Percentiles rank a stretch among this genome's conserved stretches.
These are phyloP conservation scores for Punctularia strigosozonata DNA, from an alignment of 768 basidiomycete species.

Conservation along the genomic window DNA sequence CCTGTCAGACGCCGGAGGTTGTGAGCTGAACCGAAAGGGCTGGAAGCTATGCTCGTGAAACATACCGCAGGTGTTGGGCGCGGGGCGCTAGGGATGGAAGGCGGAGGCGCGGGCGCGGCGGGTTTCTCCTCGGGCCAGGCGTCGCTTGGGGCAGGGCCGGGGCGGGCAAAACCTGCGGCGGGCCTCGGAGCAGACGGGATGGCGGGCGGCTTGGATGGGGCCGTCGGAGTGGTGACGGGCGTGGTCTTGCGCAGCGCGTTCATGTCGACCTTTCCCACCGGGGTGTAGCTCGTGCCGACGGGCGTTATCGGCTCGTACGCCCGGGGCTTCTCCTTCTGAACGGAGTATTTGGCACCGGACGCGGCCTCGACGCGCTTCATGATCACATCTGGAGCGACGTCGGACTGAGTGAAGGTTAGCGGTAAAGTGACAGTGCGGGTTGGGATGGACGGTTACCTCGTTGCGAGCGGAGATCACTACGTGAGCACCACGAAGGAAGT, in stretches of 20 bases:
- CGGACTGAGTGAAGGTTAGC: slow-evolving; percentile 34
- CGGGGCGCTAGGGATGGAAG: slow-evolving; percentile 20
- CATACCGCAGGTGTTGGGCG: slow-evolving; percentile 30
- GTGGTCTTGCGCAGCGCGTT: slow-evolving; percentile 34
- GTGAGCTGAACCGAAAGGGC: too few relatives aligned
- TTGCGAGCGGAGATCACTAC: slow-evolving; percentile 80
- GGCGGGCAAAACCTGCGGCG: slow-evolving; percentile 22
- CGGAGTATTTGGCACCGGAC: slow-evolving; percentile 83
- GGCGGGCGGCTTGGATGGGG: slow-evolving; percentile 19
- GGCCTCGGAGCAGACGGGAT: slow-evolving; percentile 33
- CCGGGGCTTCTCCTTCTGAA: slow-evolving; percentile 66
- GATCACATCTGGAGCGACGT: slow-evolving; percentile 70
- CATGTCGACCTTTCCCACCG: slow-evolving; percentile 67
- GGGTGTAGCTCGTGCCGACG: slow-evolving; percentile 66
- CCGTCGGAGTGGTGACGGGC: slow-evolving; percentile 7
- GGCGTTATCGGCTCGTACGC: slow-evolving; percentile 73
- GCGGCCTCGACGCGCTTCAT: slow-evolving; percentile 82
- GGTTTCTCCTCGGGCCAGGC: slow-evolving; percentile 48
- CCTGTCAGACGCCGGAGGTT: slow-evolving; percentile 10
- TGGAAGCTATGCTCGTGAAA: too few relatives aligned
- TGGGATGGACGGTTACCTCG: slow-evolving; percentile 36
- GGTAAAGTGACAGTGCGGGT: not conserved
- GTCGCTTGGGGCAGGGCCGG: slow-evolving; percentile 27
- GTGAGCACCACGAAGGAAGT: slow-evolving; percentile 74
- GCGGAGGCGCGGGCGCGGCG: slow-evolving; percentile 19